Base-by-base conservation (phyloP, 768 basidiomycete species). In the Leccinum truebloodii region DNA sequence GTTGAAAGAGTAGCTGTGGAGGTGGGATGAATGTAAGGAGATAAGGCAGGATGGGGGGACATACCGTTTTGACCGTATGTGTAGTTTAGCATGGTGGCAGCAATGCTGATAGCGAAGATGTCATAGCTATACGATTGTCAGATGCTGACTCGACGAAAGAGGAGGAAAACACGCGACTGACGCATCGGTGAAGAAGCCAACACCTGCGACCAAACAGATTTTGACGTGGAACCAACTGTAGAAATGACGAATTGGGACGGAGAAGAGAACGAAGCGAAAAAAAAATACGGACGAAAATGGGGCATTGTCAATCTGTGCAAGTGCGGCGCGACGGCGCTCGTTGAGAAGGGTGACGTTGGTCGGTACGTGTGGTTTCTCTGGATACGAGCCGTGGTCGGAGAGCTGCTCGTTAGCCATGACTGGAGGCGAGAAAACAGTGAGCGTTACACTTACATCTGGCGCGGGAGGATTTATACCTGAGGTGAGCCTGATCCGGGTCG, bases 181-280 rank as follows among this genome's bases (percentile, higher is more conserved):
- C 83, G 88, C 86, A 76, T 92, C 93, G 53, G 94, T 94, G 80
- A 94, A 95, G 82, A 95, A 95, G 28, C 94, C 94, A 10, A 89
- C 89, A 66, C 94, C 92, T 3, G 91, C 78, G 12, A 83, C 83
- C 59, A 85, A 64, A 66, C 84, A 85, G 62, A 87, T 81, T 73
- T 92, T 94, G 59, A 88, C 86, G 67, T 95, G 94, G 78, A 94
- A 94, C 86, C 88, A 90, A 7, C 89, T 90, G 57, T 2, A 46
- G 34, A 58, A 49, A 22, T 30, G 2, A 16, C 54, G 26, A 66
- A 55, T 34, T 5, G 24, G 18, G 13, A 24, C 0, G 54, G 54
- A 22, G 12, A n/a, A 26, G 2, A 13, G 10, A 39, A 5, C 35
- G 4, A 44, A 34, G 49, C 52, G 58, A 71, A 24, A 20, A 44